phyloP scores from a whole-genome alignment of 441 rosid genomes.

The Iberis amara region DNA sequence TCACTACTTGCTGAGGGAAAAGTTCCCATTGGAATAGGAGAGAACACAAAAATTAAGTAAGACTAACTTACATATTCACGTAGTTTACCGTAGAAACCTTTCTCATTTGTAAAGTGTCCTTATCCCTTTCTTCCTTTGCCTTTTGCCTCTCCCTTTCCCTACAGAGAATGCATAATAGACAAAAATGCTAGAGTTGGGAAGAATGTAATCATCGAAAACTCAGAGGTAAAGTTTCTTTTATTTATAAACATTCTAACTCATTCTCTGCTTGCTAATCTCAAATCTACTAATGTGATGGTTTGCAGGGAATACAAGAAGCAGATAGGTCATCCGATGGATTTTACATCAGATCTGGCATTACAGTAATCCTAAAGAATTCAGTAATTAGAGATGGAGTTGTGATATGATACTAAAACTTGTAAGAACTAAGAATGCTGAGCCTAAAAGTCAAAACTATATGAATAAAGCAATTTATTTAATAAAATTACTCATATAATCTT shows the following conservation, averaged over 20 bases:
- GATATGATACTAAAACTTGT: conserved; percentile 36
- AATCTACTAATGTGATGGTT: conserved; percentile 12
- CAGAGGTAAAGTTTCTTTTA: conserved; percentile 47
- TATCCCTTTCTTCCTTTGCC: conserved; percentile 8
- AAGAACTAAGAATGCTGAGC: conserved; percentile 25
- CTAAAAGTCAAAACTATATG: conserved; percentile 6
- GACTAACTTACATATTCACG: conserved; percentile 3
- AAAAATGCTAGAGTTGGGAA: conserved; percentile 91
- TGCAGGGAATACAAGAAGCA: conserved; percentile 82
- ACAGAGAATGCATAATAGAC: conserved; percentile 89
- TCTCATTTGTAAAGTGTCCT: conserved; percentile 4
- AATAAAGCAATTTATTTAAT: conserved; percentile 9
- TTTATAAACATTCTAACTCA: no score
- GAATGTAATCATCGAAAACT: conserved; percentile 73
- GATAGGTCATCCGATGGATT: conserved; percentile 83
- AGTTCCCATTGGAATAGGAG: conserved; percentile 80
- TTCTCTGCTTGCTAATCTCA: conserved; percentile 6
- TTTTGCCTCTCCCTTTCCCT: conserved; percentile 19
- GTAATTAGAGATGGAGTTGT: conserved; percentile 59
- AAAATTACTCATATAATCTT: neutral
- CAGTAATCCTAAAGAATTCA: conserved; percentile 57
- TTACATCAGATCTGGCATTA: conserved; percentile 79
- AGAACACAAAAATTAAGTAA: conserved; percentile 73
- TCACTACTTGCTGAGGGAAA: conserved; percentile 62
- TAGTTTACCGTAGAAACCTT: conserved; percentile 10